A percentile compares a stretch with the other conserved stretches of the same genome.
These are phyloP conservation scores for Camellia granthamiana DNA, from an alignment of 148 eudicot species.

Conservation along the genomic window DNA sequence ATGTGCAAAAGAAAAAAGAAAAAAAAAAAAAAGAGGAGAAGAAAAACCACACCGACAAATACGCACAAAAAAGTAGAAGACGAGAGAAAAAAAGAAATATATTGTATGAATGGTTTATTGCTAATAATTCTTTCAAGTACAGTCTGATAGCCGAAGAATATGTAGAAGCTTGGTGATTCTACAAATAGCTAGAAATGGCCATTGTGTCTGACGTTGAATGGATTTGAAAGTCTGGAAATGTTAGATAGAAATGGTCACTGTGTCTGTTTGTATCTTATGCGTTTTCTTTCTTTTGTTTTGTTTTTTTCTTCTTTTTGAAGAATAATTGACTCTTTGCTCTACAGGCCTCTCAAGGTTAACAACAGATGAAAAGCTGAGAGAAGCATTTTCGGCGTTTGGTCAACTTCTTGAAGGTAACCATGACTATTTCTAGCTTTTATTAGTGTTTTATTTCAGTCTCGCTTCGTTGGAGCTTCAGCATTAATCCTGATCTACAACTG, in stretches of 20 bases:
- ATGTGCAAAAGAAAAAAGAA: not conserved
- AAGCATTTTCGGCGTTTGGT: slow-evolving; percentile 79
- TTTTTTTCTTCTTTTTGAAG: not conserved
- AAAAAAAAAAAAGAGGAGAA: too few relatives aligned
- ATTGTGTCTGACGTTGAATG: not conserved
- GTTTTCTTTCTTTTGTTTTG: not conserved
- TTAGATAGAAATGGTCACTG: not conserved
- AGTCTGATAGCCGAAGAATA: not conserved
- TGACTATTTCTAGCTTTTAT: not conserved
- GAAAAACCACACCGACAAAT: too few relatives aligned
- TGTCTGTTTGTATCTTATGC: not conserved
- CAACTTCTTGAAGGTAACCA: slow-evolving; percentile 66
- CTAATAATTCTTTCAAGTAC: not conserved
- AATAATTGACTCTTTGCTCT: not conserved
- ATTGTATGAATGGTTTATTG: not conserved
- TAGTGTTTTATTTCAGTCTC: not conserved
- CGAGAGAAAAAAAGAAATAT: not conserved
- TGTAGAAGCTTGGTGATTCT: not conserved
- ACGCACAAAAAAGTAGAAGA: too few relatives aligned
- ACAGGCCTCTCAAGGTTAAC: slow-evolving; percentile 85
- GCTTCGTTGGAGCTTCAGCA: not conserved
- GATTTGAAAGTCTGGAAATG: not conserved
- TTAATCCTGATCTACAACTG: not conserved
- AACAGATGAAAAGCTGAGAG: slow-evolving; percentile 77
- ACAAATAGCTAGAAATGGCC: not conserved